phyloP scores from a whole-genome alignment of 73 alveolate genomes.

The Paramecium pentaurelia region DNA sequence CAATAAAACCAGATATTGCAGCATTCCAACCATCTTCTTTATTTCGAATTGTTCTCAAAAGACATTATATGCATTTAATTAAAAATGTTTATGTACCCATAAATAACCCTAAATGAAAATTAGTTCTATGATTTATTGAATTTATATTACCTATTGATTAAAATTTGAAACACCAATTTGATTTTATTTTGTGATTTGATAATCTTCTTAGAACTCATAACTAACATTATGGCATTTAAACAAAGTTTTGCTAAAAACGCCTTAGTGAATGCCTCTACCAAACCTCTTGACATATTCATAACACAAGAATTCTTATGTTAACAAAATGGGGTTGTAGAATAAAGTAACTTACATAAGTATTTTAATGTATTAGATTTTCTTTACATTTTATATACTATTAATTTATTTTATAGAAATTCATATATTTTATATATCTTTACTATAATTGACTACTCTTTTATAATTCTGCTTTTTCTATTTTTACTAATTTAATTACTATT shows the following conservation, averaged over 20 bases:
- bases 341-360: not conserved
- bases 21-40: constrained; percentile 21
- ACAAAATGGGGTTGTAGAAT: constrained; percentile 20
- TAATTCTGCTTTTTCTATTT: too few species aligned
- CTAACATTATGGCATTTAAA: not conserved
- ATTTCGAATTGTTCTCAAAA: not conserved
- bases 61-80: not conserved
- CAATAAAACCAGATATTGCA: constrained; percentile 18
- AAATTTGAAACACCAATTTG: not conserved
- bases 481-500: too few species aligned
- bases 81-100: constrained; percentile 7
- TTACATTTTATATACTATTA: not conserved
- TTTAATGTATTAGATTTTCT: not conserved
- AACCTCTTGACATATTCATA: not conserved
- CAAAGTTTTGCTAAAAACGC: constrained; percentile 26
- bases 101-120: not conserved
- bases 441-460: too few species aligned
- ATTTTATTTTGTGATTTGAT: not conserved
- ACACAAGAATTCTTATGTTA: not conserved
- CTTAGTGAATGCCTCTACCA: not conserved
- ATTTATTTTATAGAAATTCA: not conserved
- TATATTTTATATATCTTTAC: too few species aligned
- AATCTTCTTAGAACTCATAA: not conserved
- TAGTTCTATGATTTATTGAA: not conserved
- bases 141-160: not conserved